Evolutionary conservation across 106 monocot genomes (phyloP).

Genomic region (Amphibolis antarctica): DNA sequence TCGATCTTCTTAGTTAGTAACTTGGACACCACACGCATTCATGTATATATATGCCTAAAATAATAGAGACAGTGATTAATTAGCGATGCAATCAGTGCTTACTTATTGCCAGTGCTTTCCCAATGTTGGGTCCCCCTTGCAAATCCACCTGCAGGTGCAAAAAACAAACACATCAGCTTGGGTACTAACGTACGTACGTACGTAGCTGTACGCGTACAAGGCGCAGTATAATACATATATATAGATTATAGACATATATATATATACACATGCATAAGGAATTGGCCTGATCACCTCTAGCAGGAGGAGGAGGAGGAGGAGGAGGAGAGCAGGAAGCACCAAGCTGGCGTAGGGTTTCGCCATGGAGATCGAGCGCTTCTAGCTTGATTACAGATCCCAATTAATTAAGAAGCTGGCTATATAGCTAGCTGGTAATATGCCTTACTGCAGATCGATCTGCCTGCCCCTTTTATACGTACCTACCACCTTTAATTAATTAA

Average conservation of each 20-base stretch:
- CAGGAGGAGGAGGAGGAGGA: not conserved
- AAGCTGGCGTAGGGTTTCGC: not conserved
- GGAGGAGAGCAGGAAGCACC: not conserved
- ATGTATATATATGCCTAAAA: not conserved
- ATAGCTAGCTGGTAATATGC: no score
- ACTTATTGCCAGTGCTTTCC: not conserved
- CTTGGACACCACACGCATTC: not conserved
- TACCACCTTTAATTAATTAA: no score
- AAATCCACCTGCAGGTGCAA: not conserved
- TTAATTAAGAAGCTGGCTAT: no score
- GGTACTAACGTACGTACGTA: not conserved
- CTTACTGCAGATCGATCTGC: no score
- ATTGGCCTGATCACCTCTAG: not conserved
- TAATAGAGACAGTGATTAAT: not conserved
- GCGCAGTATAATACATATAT: no score
- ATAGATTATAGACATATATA: not conserved
- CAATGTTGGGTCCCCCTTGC: not conserved
- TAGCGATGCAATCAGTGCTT: not conserved
- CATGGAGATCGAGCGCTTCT: conserved; percentile 1
- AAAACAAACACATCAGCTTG: not conserved
- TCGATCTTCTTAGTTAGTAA: not conserved
- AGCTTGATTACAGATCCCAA: no score
- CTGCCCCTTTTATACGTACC: no score
- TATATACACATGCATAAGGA: not conserved
- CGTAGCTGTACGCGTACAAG: no score